A percentile compares a stretch with the other conserved stretches of the same genome.
Evolutionary conservation across 495 filamentous ascomycete species (phyloP).

Genomic region (Chaetomium cochliodes): DNA sequence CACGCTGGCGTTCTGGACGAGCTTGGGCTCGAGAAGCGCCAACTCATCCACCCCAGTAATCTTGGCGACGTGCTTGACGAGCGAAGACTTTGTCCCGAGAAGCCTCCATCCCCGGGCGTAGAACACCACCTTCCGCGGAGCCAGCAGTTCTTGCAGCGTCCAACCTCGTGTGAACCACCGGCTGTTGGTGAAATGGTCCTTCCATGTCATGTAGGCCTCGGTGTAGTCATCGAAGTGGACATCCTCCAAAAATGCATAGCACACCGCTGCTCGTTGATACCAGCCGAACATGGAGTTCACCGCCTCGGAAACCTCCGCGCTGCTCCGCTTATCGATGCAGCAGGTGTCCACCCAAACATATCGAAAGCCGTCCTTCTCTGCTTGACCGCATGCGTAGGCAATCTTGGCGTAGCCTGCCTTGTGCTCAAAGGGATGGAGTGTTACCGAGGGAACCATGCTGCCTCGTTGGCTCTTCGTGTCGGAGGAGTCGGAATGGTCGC

Average conservation of each 20-base stretch:
- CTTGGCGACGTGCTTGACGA: constrained; percentile 23
- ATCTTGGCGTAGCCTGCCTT: constrained; percentile 32
- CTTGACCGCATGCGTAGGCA: constrained; percentile 26
- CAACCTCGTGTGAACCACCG: constrained; percentile 33
- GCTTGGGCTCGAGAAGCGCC: constrained; percentile 22
- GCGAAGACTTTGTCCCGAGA: constrained; percentile 26
- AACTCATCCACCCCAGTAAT: constrained; percentile 28
- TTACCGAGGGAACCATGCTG: not conserved
- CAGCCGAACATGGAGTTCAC: constrained; percentile 34
- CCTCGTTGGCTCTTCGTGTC: constrained; percentile 3
- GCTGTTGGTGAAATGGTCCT: constrained; percentile 26
- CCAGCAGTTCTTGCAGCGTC: constrained; percentile 33
- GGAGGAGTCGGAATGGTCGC: constrained; percentile 8
- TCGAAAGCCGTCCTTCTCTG: constrained; percentile 20
- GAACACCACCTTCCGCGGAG: constrained; percentile 27
- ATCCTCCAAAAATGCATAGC: constrained; percentile 32
- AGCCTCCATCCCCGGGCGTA: constrained; percentile 27
- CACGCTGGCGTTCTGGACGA: constrained; percentile 25
- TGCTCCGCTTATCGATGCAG: constrained; percentile 31
- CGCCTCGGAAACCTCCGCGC: constrained; percentile 31
- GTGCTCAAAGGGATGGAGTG: constrained; percentile 20
- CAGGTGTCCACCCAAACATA: constrained; percentile 34
- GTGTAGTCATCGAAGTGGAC: constrained; percentile 25
- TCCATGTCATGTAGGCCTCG: constrained; percentile 30
- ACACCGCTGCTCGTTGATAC: constrained; percentile 27